A percentile compares a stretch with the other conserved stretches of the same genome.
Evolutionary conservation across 169 alveolate genomes (phyloP).

Genomic region (Plasmodium berghei): DNA sequence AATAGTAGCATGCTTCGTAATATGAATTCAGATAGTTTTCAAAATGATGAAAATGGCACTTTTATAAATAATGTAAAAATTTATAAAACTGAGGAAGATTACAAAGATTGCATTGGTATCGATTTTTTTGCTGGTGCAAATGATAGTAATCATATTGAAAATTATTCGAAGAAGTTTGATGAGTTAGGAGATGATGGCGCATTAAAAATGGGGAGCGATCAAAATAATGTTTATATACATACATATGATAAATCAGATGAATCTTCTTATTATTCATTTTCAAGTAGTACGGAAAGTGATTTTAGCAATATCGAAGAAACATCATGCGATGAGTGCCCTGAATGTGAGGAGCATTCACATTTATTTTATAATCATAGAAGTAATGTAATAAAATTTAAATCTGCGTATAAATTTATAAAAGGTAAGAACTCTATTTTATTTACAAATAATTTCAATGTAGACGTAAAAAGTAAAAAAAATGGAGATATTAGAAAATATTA

Average conservation of each 20-base stretch:
- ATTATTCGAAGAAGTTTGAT: too few relatives aligned
- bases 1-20: too few relatives aligned
- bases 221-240: too few relatives aligned
- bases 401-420: slow-evolving; percentile 54
- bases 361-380: slow-evolving; percentile 17
- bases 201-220: too few relatives aligned
- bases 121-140: too few relatives aligned
- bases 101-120: too few relatives aligned
- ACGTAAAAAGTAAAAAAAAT: slow-evolving; percentile 10
- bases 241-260: slow-evolving; percentile 12
- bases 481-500: slow-evolving; percentile 14
- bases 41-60: too few relatives aligned
- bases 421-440: slow-evolving; percentile 18
- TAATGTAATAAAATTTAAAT: slow-evolving; percentile 15
- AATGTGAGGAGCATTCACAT: slow-evolving; percentile 24
- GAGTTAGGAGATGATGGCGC: too few relatives aligned
- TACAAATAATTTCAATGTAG: slow-evolving; percentile 32
- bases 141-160: too few relatives aligned
- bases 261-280: slow-evolving; percentile 7
- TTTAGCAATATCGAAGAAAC: slow-evolving; percentile 11
- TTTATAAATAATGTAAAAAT: too few relatives aligned
- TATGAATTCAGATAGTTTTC: too few relatives aligned
- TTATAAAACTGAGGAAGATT: too few relatives aligned
- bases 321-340: slow-evolving; percentile 34
- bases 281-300: slow-evolving; percentile 19